These are phyloP conservation scores for Tylopilus cervinicoccineus DNA, from an alignment of 768 basidiomycete species.

Conservation along the genomic window DNA sequence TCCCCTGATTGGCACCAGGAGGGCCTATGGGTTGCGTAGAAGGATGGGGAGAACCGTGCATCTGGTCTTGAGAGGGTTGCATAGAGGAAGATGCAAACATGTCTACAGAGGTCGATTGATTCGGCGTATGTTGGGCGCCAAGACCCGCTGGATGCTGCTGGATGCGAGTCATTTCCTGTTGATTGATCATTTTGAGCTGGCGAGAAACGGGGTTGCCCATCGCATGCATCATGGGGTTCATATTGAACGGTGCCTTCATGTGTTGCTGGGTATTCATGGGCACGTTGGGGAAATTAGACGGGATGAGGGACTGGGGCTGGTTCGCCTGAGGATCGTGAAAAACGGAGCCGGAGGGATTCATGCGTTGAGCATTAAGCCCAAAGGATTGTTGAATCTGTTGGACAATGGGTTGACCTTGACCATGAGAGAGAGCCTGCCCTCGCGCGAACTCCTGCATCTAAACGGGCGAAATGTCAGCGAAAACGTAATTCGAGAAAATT, in stretches of 20 bases:
- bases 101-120: conserved; percentile 38
- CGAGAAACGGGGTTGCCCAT: conserved; percentile 28
- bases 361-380: conserved; percentile 32
- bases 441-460: conserved; percentile 46
- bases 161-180: conserved; percentile 36
- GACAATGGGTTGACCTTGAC: conserved; percentile 35
- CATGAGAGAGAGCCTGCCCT: conserved; percentile 38
- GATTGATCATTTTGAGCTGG: conserved; percentile 44
- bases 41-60: conserved; percentile 49
- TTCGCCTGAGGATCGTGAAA: conserved; percentile 36
- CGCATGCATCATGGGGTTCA: conserved; percentile 38
- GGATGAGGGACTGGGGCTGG: conserved; percentile 30
- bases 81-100: conserved; percentile 48
- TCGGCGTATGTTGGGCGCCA: conserved; percentile 34
- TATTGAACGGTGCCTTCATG: conserved; percentile 28
- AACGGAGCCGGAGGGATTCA: conserved; percentile 33
- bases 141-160: conserved; percentile 31
- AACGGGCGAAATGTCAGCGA: conserved; percentile 23
- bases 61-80: conserved; percentile 36
- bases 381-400: conserved; percentile 47
- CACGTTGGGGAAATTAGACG: conserved; percentile 38
- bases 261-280: conserved; percentile 34
- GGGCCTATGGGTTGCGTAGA: conserved; percentile 20
- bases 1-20: conserved; percentile 20
- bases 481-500: conserved; percentile 14